Conservation (phyloP, 208 protist species). For the Leishmania mexicana region DNA sequence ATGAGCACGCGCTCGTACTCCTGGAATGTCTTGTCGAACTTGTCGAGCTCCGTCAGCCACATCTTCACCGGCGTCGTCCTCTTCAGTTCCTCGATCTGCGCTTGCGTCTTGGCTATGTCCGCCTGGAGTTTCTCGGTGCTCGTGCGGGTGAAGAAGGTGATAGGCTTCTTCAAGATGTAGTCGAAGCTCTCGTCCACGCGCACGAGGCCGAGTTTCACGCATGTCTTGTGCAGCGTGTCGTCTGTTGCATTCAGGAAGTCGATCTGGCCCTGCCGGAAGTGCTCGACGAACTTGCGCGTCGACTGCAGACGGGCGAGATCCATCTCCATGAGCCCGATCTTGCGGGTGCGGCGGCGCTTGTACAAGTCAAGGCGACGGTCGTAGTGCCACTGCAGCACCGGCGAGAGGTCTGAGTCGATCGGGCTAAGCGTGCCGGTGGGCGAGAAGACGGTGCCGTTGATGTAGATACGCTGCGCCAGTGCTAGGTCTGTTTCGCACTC, state of each 20-base stretch:
- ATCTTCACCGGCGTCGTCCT: slow-evolving; percentile 85
- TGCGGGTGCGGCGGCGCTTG: slow-evolving; percentile 81
- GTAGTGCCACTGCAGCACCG: slow-evolving; percentile 91
- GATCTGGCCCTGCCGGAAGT: slow-evolving; percentile 84
- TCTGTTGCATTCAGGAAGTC: slow-evolving; percentile 85
- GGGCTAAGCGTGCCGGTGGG: slow-evolving; percentile 80
- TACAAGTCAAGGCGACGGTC: slow-evolving; percentile 90
- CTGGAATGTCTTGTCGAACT: slow-evolving; percentile 84
- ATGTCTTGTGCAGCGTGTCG: slow-evolving; percentile 72
- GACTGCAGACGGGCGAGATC: slow-evolving; percentile 74
- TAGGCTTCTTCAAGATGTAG: slow-evolving; percentile 88
- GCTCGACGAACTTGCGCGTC: slow-evolving; percentile 83
- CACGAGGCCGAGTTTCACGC: slow-evolving; percentile 67
- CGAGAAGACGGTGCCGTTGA: slow-evolving; percentile 89
- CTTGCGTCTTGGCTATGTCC: slow-evolving; percentile 62
- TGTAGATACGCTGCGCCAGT: slow-evolving; percentile 75
- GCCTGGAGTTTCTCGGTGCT: slow-evolving; percentile 77
- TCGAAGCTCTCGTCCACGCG: slow-evolving; percentile 80
- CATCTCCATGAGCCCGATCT: slow-evolving; percentile 67
- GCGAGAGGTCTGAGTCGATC: slow-evolving; percentile 71
- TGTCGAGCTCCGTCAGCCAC: slow-evolving; percentile 90
- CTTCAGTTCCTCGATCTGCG: slow-evolving; percentile 75
- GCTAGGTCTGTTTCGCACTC: slow-evolving; percentile 80
- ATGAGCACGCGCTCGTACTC: slow-evolving; percentile 75
- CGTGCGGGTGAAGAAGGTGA: slow-evolving; percentile 89